Evolutionary conservation across 2,329 filamentous ascomycete species (phyloP).

Genomic region (Penicillium thymicola): DNA sequence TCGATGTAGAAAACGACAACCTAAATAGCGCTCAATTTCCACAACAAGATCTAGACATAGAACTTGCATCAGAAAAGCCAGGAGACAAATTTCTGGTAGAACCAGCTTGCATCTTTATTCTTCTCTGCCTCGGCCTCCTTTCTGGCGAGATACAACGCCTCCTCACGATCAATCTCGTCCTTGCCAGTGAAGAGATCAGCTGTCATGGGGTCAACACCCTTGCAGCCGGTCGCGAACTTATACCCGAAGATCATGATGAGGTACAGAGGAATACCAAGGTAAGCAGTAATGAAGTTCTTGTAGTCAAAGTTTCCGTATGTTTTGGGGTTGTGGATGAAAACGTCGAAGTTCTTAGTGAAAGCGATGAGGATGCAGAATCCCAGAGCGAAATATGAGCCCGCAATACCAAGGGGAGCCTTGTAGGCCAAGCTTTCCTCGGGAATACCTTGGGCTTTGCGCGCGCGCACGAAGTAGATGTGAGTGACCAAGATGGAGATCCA

Average conservation of each 20-base stretch:
- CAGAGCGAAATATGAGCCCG: constrained; percentile 65
- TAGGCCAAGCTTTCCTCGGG: constrained; percentile 58
- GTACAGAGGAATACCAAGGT: constrained; percentile 73
- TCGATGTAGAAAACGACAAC: background rate
- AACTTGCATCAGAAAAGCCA: constrained; percentile 54
- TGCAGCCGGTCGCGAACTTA: constrained; percentile 56
- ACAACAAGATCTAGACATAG: background rate
- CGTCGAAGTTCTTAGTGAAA: constrained; percentile 77
- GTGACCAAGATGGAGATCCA: constrained; percentile 67
- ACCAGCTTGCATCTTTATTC: constrained; percentile 44
- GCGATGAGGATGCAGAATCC: constrained; percentile 69
- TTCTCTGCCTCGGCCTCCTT: constrained; percentile 45
- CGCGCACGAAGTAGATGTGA: constrained; percentile 65
- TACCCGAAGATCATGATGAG: constrained; percentile 66
- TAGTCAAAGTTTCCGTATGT: constrained; percentile 62
- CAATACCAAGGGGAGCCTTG: constrained; percentile 67
- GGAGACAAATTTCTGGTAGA: constrained; percentile 57
- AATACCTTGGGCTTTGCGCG: constrained; percentile 60
- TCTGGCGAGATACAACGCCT: constrained; percentile 64
- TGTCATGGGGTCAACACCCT: constrained; percentile 55
- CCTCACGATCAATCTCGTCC: constrained; percentile 69
- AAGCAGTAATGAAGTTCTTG: constrained; percentile 74
- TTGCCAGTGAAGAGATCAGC: constrained; percentile 72
- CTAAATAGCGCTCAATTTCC: background rate
- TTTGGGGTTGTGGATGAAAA: constrained; percentile 55